Conservation (phyloP, 495 filamentous ascomycete genomes). For the Endocarpon pusillum region DNA sequence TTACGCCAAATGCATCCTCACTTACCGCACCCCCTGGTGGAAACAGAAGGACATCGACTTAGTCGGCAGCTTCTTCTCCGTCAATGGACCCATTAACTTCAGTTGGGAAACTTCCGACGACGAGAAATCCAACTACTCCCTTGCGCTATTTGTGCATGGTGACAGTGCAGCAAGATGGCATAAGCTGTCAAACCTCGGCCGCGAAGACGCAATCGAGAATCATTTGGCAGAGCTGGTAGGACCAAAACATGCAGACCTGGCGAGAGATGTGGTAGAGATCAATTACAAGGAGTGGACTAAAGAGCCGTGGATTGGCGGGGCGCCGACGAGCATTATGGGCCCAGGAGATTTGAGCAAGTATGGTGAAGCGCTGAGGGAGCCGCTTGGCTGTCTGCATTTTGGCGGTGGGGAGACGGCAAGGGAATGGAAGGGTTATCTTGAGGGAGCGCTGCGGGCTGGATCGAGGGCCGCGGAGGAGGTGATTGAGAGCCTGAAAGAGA, state of each 20-base stretch:
- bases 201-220: slow-evolving; percentile 5
- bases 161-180: slow-evolving; percentile 18
- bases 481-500: too few relatives aligned
- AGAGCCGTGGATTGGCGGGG: slow-evolving; percentile 14
- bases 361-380: slow-evolving; percentile 11
- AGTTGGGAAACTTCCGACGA: slow-evolving; percentile 23
- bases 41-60: slow-evolving; percentile 12
- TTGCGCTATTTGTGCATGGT: slow-evolving; percentile 27
- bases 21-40: slow-evolving; percentile 26
- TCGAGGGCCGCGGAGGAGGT: slow-evolving; percentile 23
- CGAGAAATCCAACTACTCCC: slow-evolving; percentile 15
- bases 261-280: slow-evolving; percentile 8
- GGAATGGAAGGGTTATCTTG: slow-evolving; percentile 33
- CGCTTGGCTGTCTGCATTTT: slow-evolving; percentile 27
- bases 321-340: slow-evolving; percentile 12
- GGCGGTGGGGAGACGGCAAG: slow-evolving; percentile 26
- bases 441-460: slow-evolving; percentile 26
- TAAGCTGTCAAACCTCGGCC: slow-evolving; percentile 4
- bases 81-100: slow-evolving; percentile 20
- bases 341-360: slow-evolving; percentile 13
- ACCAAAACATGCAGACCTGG: slow-evolving; percentile 5
- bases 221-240: too few relatives aligned
- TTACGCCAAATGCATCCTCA: slow-evolving; percentile 22
- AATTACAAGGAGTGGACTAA: slow-evolving; percentile 14
- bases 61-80: slow-evolving; percentile 20